Base-by-base conservation (phyloP, 2,329 filamentous ascomycete species). In the Microcyclospora pomicola region DNA sequence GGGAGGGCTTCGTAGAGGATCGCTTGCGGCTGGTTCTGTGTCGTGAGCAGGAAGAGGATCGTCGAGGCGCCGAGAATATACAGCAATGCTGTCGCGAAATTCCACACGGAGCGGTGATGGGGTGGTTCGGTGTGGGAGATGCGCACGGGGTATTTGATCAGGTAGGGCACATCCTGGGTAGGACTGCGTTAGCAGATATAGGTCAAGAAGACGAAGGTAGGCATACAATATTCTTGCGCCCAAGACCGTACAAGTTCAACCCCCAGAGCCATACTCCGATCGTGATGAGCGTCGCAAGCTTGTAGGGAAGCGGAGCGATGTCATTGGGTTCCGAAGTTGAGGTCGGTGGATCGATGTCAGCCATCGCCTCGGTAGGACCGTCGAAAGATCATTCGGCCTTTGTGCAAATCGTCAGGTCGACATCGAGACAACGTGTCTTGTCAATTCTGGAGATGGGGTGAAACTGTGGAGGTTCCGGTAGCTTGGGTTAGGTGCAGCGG, bases 221-320 rank as follows among this genome's bases (percentile, higher is more conserved):
- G 27, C 39, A 9, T 37, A 44, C 74, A 65, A 98, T 92, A 57
- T 82, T 82, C 53, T 77, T 68, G 41, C 75, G 63, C 52, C 80
- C 71, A 42, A 96, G 77, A 63, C 84, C 87, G 58, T 95, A 86
- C 31, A 96, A 75, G 65, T 95, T 96, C 50, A 82, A 62, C 48
- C 80, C 86, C 86, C 88, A 98, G 58, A 84, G 86, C 88, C 88
- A 96, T 54, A 93, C 79, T 50, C 84, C 88, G 46, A 92, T 66
- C 37, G 93, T 80, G 46, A 91, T 66, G 51, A 95, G 80, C 49
- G 92, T 73, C 43, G 85, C 84, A 42, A 95, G 77, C 49, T 88
- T 80, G 60, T 88, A 94, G 32, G 91, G 88, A 43, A 96, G 69
- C 37, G 88, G 91, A 48, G 19, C 19, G 19, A 24, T 24, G 19